These are phyloP conservation scores for Yamadazyma sp. DNA, from an alignment of 1,139 yeast genomes.

Conservation along the genomic window DNA sequence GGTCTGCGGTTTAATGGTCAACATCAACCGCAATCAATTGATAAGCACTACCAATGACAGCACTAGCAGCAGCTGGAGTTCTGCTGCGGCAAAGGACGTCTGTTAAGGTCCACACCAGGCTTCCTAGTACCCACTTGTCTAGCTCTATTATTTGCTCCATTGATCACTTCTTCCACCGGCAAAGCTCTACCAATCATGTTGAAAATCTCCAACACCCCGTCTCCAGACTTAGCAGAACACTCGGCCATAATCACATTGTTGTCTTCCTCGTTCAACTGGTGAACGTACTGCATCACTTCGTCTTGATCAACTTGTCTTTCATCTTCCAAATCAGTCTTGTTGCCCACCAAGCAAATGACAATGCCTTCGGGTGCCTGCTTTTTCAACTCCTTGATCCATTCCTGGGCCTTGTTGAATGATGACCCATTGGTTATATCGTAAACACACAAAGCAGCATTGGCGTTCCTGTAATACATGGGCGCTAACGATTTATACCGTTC, in stretches of 20 bases:
- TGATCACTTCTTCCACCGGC: slow-evolving; percentile 42
- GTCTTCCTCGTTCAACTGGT: slow-evolving; percentile 28
- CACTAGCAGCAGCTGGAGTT: slow-evolving; percentile 29
- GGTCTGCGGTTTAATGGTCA: neutral
- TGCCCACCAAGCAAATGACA: slow-evolving; percentile 85
- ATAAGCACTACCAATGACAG: neutral
- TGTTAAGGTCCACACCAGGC: slow-evolving; percentile 41
- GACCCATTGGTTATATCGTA: slow-evolving; percentile 42
- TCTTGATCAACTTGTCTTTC: slow-evolving; percentile 47
- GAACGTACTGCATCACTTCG: slow-evolving; percentile 38
- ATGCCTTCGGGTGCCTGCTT: slow-evolving; percentile 86
- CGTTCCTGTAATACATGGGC: slow-evolving; percentile 51
- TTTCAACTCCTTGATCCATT: slow-evolving; percentile 94
- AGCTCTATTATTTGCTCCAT: slow-evolving; percentile 24
- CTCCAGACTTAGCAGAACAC: slow-evolving; percentile 50
- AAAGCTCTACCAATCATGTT: slow-evolving; percentile 42
- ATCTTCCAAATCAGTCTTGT: slow-evolving; percentile 70
- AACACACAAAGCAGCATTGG: slow-evolving; percentile 40
- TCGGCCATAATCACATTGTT: slow-evolving; percentile 34
- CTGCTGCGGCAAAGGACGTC: slow-evolving; percentile 24
- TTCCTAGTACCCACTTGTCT: slow-evolving; percentile 20
- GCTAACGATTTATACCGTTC: slow-evolving; percentile 48
- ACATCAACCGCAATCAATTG: too few species aligned
- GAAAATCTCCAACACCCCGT: slow-evolving; percentile 46
- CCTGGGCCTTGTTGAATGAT: slow-evolving; percentile 84